phyloP scores from a whole-genome alignment of 2,329 filamentous ascomycete species.

The Curvularia verruculosa region DNA sequence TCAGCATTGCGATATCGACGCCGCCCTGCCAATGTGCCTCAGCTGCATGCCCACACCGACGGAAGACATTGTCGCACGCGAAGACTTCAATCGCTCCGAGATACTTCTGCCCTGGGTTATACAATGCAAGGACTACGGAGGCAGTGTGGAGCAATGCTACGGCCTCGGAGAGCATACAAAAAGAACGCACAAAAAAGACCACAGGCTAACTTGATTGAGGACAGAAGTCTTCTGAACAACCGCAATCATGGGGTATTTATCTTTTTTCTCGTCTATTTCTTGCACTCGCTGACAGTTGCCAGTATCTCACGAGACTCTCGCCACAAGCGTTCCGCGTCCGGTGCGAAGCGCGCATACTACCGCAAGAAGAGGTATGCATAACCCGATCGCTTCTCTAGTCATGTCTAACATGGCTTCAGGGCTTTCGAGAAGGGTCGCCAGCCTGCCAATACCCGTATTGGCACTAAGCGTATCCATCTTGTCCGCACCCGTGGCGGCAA shows the following conservation, averaged over 20 bases:
- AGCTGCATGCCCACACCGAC: slow-evolving; percentile 19
- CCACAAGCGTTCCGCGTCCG: slow-evolving; percentile 99
- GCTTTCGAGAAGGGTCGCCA: slow-evolving; percentile 99
- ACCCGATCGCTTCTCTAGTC: slow-evolving; percentile 70
- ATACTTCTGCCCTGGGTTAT: slow-evolving; percentile 21
- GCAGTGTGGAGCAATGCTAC: slow-evolving; percentile 20
- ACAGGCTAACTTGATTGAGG: slow-evolving; percentile 38
- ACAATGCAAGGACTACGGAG: slow-evolving; percentile 2
- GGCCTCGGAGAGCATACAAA: slow-evolving; percentile 12
- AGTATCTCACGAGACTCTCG: slow-evolving; percentile 99
- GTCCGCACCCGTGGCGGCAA: slow-evolving; percentile 98
- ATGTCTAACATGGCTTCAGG: slow-evolving; percentile 72
- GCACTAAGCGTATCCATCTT: slow-evolving; percentile 92
- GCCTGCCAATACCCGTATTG: slow-evolving; percentile 99
- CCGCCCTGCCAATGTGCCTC: slow-evolving; percentile 12
- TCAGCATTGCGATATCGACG: slow-evolving; percentile 29
- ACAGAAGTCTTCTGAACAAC: slow-evolving; percentile 53
- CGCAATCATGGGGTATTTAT: slow-evolving; percentile 60
- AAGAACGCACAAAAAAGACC: slow-evolving; percentile 11
- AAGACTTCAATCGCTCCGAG: slow-evolving; percentile 20
- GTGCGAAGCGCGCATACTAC: slow-evolving; percentile 78
- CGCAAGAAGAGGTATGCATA: slow-evolving; percentile 66
- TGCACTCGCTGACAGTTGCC: slow-evolving; percentile 45
- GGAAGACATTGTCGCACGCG: slow-evolving; percentile 32
- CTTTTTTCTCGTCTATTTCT: slow-evolving; percentile 7